These are phyloP conservation scores for Pleodorina starrii DNA, from an alignment of 139 green algal genomes.

Conservation along the genomic window DNA sequence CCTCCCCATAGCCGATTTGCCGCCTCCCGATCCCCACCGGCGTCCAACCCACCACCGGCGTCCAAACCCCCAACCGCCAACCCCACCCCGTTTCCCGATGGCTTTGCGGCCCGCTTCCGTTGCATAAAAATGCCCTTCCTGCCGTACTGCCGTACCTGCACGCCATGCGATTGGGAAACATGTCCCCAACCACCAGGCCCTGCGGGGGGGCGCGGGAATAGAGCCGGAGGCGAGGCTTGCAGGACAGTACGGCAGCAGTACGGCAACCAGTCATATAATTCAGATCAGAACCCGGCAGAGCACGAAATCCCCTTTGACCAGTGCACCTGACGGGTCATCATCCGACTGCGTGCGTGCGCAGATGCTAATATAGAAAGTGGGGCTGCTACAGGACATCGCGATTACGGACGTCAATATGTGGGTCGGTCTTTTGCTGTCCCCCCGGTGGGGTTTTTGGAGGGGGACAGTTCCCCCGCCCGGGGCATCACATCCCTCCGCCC, in stretches of 20 bases:
- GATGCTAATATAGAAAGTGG: background rate
- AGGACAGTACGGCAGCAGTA: background rate
- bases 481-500: too few species aligned
- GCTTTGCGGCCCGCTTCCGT: too few species aligned
- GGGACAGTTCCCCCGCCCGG: too few species aligned
- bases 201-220: slow-evolving; percentile 24
- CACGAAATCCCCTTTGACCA: background rate
- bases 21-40: too few species aligned
- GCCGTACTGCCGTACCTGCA: slow-evolving; percentile 73
- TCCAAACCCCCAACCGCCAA: too few species aligned
- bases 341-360: background rate
- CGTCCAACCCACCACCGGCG: too few species aligned
- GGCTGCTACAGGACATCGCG: background rate
- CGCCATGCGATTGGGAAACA: slow-evolving; percentile 92
- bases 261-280: background rate
- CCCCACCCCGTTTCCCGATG: too few species aligned
- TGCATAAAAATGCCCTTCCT: too few species aligned
- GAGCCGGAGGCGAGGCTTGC: background rate
- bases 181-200: slow-evolving; percentile 90
- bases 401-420: background rate
- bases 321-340: background rate
- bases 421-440: too few species aligned
- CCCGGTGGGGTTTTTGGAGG: background rate
- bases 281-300: too few species aligned
- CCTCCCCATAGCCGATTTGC: too few species aligned